Conservation (phyloP, 2,329 filamentous ascomycete species). For the Scytalidium lignicola region DNA sequence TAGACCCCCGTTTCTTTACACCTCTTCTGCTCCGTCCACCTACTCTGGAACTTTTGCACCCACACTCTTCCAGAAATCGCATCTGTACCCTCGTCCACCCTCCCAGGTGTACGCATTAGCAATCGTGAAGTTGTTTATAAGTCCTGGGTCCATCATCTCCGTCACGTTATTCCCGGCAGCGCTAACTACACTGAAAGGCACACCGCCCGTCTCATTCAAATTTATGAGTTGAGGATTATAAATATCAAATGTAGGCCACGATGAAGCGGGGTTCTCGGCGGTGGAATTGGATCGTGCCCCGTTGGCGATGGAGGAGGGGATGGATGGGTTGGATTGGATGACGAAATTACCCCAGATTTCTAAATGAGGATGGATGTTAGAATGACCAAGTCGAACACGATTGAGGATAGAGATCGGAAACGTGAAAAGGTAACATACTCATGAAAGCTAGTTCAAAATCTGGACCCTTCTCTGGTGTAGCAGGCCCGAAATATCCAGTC, state of each 20-base stretch:
- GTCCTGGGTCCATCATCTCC: slow-evolving; percentile 5
- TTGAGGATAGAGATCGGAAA: too few relatives aligned
- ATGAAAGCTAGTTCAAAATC: slow-evolving; percentile 8
- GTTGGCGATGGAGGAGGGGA: slow-evolving; percentile 7
- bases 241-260: slow-evolving; percentile 7
- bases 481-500: slow-evolving; percentile 22
- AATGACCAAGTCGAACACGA: too few relatives aligned
- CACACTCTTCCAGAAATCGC: slow-evolving; percentile 12
- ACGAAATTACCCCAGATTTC: slow-evolving; percentile 13
- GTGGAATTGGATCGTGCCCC: slow-evolving; percentile 4
- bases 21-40: not conserved
- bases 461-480: slow-evolving; percentile 3
- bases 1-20: too few relatives aligned
- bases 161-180: slow-evolving; percentile 1
- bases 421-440: slow-evolving; percentile 6
- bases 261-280: slow-evolving; percentile 1
- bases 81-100: slow-evolving; percentile 8
- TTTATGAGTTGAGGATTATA: slow-evolving; percentile 5
- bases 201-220: slow-evolving; percentile 11
- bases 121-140: slow-evolving; percentile 4
- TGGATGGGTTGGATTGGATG: slow-evolving; percentile 5
- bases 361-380: not conserved
- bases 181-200: not conserved
- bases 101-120: slow-evolving; percentile 10
- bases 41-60: slow-evolving; percentile 10